phyloP scores from a whole-genome alignment of 2,329 filamentous ascomycete genomes.

The Rhexocercosporidium sp. region DNA sequence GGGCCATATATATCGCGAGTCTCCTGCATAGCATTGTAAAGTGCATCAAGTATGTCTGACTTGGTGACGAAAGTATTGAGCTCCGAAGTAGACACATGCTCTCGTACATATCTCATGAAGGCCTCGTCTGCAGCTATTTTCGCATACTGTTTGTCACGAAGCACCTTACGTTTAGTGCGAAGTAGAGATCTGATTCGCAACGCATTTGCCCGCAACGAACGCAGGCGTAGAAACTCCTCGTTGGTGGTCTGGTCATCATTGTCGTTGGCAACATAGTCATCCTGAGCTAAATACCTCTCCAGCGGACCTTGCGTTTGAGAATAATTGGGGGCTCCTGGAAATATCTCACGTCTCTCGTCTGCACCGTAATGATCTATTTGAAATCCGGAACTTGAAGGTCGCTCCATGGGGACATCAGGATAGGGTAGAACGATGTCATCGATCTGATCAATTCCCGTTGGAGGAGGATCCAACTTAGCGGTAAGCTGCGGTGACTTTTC shows the following conservation, averaged over 20 bases:
- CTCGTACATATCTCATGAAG: not conserved
- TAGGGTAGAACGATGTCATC: not conserved
- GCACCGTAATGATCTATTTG: not conserved
- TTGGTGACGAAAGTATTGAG: too few relatives aligned
- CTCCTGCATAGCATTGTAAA: not conserved
- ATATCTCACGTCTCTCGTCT: not conserved
- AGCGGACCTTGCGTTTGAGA: not conserved
- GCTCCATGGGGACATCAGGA: not conserved
- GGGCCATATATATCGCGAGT: not conserved
- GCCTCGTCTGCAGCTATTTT: not conserved
- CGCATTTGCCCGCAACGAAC: not conserved
- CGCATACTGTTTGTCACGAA: not conserved
- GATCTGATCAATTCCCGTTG: not conserved
- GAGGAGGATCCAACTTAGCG: not conserved
- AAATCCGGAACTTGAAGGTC: not conserved
- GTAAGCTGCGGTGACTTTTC: not conserved
- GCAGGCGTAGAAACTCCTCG: not conserved
- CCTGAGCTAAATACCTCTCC: not conserved
- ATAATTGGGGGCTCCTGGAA: not conserved
- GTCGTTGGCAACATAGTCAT: not conserved
- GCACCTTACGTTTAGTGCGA: not conserved
- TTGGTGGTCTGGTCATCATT: not conserved
- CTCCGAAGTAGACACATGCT: not conserved
- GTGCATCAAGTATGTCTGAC: not conserved
- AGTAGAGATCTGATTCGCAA: not conserved